Evolutionary conservation across 1,284 basidiomycete genomes (phyloP).

Genomic region (Ustilago crameri): DNA sequence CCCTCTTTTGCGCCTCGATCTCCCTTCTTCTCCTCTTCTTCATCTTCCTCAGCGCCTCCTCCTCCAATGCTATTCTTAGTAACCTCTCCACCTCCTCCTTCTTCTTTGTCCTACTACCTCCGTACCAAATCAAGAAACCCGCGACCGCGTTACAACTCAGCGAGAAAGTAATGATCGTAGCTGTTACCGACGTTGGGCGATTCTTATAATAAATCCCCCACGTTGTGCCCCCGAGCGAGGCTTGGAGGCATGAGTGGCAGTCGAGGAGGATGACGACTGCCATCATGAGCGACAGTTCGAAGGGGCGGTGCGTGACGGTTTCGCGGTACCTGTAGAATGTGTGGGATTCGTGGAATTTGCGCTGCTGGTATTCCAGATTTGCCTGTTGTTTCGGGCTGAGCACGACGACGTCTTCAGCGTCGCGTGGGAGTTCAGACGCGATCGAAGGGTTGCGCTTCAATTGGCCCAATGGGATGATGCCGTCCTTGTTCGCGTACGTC

Average conservation of each 20-base stretch:
- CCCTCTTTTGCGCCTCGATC: conserved; percentile 4
- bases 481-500: conserved; percentile 41
- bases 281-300: conserved; percentile 71
- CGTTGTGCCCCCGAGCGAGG: conserved; percentile 76
- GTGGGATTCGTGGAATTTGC: conserved; percentile 65
- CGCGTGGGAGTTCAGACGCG: conserved; percentile 57
- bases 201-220: conserved; percentile 75
- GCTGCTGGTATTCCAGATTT: conserved; percentile 63
- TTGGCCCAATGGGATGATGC: conserved; percentile 42
- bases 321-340: conserved; percentile 86
- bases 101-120: conserved; percentile 81
- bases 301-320: conserved; percentile 84
- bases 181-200: conserved; percentile 73
- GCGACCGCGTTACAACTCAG: conserved; percentile 86
- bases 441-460: conserved; percentile 60
- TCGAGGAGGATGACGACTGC: conserved; percentile 58
- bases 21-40: conserved; percentile 20
- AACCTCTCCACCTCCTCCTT: conserved; percentile 78
- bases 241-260: conserved; percentile 70
- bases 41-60: conserved; percentile 56
- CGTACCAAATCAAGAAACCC: conserved; percentile 81
- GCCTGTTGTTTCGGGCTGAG: conserved; percentile 63
- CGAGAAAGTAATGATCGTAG: conserved; percentile 78
- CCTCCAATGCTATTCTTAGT: conserved; percentile 76
- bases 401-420: conserved; percentile 59